phyloP scores from a whole-genome alignment of 2,329 filamentous ascomycete genomes.

The Talaromyces islandicus region DNA sequence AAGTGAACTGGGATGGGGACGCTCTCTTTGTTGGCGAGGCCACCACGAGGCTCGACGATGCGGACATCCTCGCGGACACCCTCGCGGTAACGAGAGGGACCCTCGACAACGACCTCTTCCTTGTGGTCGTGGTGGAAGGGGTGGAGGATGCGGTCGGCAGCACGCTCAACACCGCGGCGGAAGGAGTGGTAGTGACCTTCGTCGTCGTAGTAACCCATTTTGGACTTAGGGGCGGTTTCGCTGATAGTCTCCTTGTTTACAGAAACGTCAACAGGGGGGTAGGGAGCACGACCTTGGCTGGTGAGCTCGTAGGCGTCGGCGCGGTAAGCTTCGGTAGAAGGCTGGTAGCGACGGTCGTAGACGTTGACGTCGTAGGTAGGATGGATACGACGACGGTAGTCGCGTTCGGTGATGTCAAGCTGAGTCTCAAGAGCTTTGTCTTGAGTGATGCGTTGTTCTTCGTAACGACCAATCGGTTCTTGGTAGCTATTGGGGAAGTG shows the following conservation, averaged over 20 bases:
- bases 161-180: conserved; percentile 63
- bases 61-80: conserved; percentile 42
- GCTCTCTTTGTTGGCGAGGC: conserved; percentile 60
- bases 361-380: conserved; percentile 46
- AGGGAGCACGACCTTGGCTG: conserved; percentile 36
- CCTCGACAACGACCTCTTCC: conserved; percentile 34
- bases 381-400: conserved; percentile 59
- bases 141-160: conserved; percentile 60
- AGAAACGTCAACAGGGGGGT: conserved; percentile 38
- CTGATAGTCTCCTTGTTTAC: conserved; percentile 47
- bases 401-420: conserved; percentile 51
- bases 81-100: conserved; percentile 40
- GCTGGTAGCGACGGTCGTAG: conserved; percentile 33
- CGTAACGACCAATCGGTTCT: conserved; percentile 45
- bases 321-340: conserved; percentile 20
- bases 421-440: conserved; percentile 42
- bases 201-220: conserved; percentile 78
- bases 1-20: conserved; percentile 99
- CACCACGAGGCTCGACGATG: conserved; percentile 46
- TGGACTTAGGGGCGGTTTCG: conserved; percentile 49
- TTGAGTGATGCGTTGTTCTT: conserved; percentile 28
- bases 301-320: conserved; percentile 26
- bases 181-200: conserved; percentile 70
- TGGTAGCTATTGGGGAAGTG: conserved; percentile 45
- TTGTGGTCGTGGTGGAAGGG: conserved; percentile 50